phyloP scores from a whole-genome alignment of 139 green algal species.

The Chara braunii region DNA sequence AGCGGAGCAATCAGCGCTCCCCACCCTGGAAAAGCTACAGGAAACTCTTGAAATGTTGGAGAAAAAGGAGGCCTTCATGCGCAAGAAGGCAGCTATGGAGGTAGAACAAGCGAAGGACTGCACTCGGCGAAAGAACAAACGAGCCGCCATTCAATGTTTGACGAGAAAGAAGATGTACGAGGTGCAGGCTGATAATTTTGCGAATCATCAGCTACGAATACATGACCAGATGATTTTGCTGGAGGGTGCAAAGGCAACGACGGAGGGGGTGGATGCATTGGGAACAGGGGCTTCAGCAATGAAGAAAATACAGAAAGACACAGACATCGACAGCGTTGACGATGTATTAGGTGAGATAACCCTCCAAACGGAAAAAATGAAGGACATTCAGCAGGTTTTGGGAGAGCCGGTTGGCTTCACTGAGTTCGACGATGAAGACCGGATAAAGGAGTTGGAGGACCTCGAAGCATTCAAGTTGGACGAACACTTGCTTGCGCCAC shows the following conservation, averaged over 20 bases:
- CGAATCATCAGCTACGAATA: slow-evolving; percentile 77
- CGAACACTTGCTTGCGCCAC: slow-evolving; percentile 43
- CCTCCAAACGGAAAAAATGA: slow-evolving; percentile 82
- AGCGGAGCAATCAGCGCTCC: background rate
- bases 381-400: slow-evolving; percentile 83
- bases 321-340: slow-evolving; percentile 91
- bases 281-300: slow-evolving; percentile 19
- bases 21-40: slow-evolving; percentile 17
- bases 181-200: slow-evolving; percentile 69
- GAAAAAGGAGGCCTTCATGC: slow-evolving; percentile 75
- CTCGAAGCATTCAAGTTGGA: slow-evolving; percentile 51
- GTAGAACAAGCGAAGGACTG: slow-evolving; percentile 76
- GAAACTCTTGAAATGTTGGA: slow-evolving; percentile 84
- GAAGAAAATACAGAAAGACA: slow-evolving; percentile 42
- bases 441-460: slow-evolving; percentile 52
- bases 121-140: slow-evolving; percentile 75
- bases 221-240: slow-evolving; percentile 77
- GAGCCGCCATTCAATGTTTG: slow-evolving; percentile 67
- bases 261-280: slow-evolving; percentile 67
- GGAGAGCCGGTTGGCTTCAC: slow-evolving; percentile 61
- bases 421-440: slow-evolving; percentile 72
- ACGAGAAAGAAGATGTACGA: slow-evolving; percentile 89
- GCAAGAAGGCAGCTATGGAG: slow-evolving; percentile 74
- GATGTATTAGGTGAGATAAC: slow-evolving; percentile 80
- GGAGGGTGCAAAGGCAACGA: slow-evolving; percentile 73